Base-by-base conservation (phyloP, 2,329 filamentous ascomycete genomes). In the Curvularia lunata region DNA sequence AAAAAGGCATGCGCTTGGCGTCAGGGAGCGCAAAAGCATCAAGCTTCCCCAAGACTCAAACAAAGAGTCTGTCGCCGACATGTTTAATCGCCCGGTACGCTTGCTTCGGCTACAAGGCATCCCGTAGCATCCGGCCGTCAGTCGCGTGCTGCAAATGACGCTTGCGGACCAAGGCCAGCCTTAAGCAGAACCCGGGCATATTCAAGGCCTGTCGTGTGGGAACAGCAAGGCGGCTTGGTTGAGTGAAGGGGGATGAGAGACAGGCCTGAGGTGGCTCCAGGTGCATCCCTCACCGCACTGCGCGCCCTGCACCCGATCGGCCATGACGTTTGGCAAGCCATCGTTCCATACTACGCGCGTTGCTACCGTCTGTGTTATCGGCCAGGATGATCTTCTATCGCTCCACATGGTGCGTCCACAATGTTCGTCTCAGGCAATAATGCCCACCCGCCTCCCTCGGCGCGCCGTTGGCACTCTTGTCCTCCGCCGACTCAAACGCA, bases 1-100 rank as follows among this genome's bases (percentile, higher is more conserved):
- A 60, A 28, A 58, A 58, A 65, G 61, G 60, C 43, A 55, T 47
- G 52, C 58, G 54, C 68, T 73, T 70, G 69, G 71, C 70, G 56
- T 66, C 55, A 55, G 65, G 62, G 63, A 66, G 49, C 52, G 42
- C 45, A 19, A 61, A 59, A 57, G 60, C 68, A 65, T 70, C 67
- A 67, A 64, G 63, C 64, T 57, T 63, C 54, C 60, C 62, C 54
- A 57, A 54, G 64, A 67, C 63, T 67, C 67, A 67, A 63, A 58
- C 43, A 42, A 45, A 50, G 34, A 48, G 64, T 56, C 59, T 58
- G 65, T 61, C 63, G 48, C 64, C 40, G 34, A 61, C 53, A 25
- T 60, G 64, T 68, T 66, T 68, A 56, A 64, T 51, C 49, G 55
- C 12, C 12, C 48, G 53, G 54, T 45, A 38, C 32, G 52, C 58